These are phyloP conservation scores for Agaricales sp. DNA, from an alignment of 1,284 basidiomycete genomes.

Conservation along the genomic window DNA sequence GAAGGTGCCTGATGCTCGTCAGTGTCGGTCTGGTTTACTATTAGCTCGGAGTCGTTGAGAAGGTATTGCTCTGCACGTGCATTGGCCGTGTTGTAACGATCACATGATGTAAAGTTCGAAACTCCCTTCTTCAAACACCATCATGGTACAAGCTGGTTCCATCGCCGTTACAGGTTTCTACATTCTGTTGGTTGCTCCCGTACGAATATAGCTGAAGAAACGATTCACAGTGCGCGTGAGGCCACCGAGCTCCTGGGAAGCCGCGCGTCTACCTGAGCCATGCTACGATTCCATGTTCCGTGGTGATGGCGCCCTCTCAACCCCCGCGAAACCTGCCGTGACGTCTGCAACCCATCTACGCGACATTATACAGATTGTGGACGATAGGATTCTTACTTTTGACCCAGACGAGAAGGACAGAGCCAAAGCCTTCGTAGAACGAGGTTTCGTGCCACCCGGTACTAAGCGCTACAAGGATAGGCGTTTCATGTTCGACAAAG, in stretches of 20 bases:
- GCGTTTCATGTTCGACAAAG: slow-evolving; percentile 91
- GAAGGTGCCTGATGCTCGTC: too few relatives aligned
- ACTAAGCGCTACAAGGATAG: slow-evolving; percentile 88
- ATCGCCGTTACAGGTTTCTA: slow-evolving; percentile 74
- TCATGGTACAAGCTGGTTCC: slow-evolving; percentile 75
- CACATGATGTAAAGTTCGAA: background rate
- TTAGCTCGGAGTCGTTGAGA: background rate
- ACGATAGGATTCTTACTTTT: slow-evolving; percentile 88
- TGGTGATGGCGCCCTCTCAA: slow-evolving; percentile 74
- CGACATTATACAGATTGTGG: slow-evolving; percentile 69
- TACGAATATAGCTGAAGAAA: slow-evolving; percentile 5
- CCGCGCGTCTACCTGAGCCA: slow-evolving; percentile 65
- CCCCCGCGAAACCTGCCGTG: slow-evolving; percentile 38
- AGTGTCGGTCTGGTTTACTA: too few relatives aligned
- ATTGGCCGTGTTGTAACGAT: background rate
- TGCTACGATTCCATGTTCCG: slow-evolving; percentile 61
- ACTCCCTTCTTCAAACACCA: slow-evolving; percentile 4
- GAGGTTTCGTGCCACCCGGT: slow-evolving; percentile 74
- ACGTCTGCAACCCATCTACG: slow-evolving; percentile 48
- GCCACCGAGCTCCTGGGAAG: slow-evolving; percentile 79
- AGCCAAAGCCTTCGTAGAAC: slow-evolving; percentile 63
- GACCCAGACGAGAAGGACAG: slow-evolving; percentile 85
- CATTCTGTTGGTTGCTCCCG: slow-evolving; percentile 10
- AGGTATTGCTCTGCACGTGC: background rate
- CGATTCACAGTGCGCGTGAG: slow-evolving; percentile 71